Evolutionary conservation across 2,329 filamentous ascomycete species (phyloP).

Genomic region (Drechslerella dactyloides): DNA sequence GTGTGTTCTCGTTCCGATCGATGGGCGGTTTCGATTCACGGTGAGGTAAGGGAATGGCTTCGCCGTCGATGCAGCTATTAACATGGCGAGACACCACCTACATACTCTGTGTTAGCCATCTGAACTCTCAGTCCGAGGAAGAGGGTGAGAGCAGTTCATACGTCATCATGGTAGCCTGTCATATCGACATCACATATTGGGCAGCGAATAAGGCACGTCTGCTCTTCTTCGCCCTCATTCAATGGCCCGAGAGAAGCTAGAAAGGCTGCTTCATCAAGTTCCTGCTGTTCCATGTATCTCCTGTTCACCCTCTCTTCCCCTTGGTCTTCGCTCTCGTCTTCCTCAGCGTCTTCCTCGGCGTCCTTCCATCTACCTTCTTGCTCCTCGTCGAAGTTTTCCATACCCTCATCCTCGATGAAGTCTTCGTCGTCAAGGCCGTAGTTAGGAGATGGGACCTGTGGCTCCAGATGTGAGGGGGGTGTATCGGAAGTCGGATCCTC

Average conservation of each 20-base stretch:
- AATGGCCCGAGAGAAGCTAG: slow-evolving; percentile 63
- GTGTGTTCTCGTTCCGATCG: slow-evolving; percentile 51
- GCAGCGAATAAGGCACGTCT: slow-evolving; percentile 51
- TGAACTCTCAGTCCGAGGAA: slow-evolving; percentile 60
- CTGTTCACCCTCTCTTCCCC: slow-evolving; percentile 62
- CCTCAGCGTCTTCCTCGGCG: slow-evolving; percentile 58
- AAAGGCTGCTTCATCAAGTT: slow-evolving; percentile 65
- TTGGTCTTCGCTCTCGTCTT: slow-evolving; percentile 69
- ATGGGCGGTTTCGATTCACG: slow-evolving; percentile 53
- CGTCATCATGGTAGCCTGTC: slow-evolving; percentile 54
- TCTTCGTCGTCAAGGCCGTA: slow-evolving; percentile 23
- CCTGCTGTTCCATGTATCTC: slow-evolving; percentile 78
- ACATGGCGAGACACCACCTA: slow-evolving; percentile 83
- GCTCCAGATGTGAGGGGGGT: neutral
- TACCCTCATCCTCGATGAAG: slow-evolving; percentile 46
- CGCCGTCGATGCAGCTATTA: slow-evolving; percentile 89
- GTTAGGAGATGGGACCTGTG: neutral
- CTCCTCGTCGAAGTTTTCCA: slow-evolving; percentile 49
- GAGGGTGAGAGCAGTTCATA: slow-evolving; percentile 47
- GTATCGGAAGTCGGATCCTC: neutral
- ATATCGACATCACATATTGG: slow-evolving; percentile 51
- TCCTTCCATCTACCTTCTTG: slow-evolving; percentile 46
- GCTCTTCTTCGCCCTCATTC: slow-evolving; percentile 57
- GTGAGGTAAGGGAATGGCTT: slow-evolving; percentile 66
- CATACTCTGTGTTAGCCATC: slow-evolving; percentile 68